Evolutionary conservation across 495 filamentous ascomycete genomes (phyloP).

Genomic region (Parachaetomium inaequale): DNA sequence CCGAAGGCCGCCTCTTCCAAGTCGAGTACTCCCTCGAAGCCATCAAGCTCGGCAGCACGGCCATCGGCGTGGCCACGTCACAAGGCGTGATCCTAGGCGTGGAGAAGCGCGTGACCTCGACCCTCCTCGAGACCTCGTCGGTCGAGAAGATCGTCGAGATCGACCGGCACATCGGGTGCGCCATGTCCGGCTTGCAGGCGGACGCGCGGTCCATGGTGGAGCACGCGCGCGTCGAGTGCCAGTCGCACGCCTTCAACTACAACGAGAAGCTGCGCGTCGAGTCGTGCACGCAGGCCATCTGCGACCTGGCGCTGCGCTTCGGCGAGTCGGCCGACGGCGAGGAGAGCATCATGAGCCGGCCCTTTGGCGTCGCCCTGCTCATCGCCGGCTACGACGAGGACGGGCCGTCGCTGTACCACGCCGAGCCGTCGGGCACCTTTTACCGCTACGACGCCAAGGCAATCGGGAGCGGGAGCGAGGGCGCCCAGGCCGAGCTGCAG

Average conservation of each 20-base stretch:
- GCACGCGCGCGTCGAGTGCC: slow-evolving; percentile 94
- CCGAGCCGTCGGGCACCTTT: slow-evolving; percentile 95
- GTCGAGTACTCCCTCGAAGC: slow-evolving; percentile 99
- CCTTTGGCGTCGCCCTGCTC: slow-evolving; percentile 93
- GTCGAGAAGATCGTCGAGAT: slow-evolving; percentile 99
- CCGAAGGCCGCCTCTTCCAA: slow-evolving; percentile 98
- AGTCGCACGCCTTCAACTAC: slow-evolving; percentile 95
- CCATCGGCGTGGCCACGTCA: slow-evolving; percentile 93
- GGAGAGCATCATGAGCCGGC: slow-evolving; percentile 95
- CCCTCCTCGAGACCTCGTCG: slow-evolving; percentile 91
- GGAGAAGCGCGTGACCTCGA: slow-evolving; percentile 97
- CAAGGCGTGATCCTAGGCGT: slow-evolving; percentile 94
- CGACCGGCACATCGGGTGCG: slow-evolving; percentile 96
- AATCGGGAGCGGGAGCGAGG: slow-evolving; percentile 93
- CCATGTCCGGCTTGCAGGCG: slow-evolving; percentile 95
- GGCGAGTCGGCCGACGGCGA: slow-evolving; percentile 97
- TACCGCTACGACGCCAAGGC: slow-evolving; percentile 99
- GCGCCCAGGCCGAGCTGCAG: slow-evolving; percentile 94
- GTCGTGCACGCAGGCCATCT: slow-evolving; percentile 98
- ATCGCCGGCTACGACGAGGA: slow-evolving; percentile 98
- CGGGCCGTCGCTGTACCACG: slow-evolving; percentile 94
- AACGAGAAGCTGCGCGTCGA: slow-evolving; percentile 91
- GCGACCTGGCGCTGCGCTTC: slow-evolving; percentile 92
- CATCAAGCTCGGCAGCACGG: slow-evolving; percentile 98
- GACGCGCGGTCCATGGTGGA: slow-evolving; percentile 95